phyloP scores from a whole-genome alignment of 257 asterid species.

The Solanum corneliomulleri region DNA sequence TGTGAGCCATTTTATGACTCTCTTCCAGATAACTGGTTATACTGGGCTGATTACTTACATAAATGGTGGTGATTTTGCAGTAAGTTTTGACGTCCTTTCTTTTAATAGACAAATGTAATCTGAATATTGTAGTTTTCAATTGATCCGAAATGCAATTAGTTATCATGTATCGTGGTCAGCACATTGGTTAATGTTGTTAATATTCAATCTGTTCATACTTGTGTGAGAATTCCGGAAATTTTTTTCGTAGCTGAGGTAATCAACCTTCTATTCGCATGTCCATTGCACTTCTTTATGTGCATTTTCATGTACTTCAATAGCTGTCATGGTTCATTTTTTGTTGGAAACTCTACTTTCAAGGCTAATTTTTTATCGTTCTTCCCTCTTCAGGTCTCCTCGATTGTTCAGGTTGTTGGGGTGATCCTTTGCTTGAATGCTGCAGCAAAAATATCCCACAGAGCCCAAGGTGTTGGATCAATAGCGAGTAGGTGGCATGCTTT shows the following conservation, averaged over 20 bases:
- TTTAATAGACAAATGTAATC: background rate
- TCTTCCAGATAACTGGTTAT: constrained; percentile 60
- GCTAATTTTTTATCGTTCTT: background rate
- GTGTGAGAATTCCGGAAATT: background rate
- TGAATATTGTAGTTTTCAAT: background rate
- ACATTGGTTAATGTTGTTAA: background rate
- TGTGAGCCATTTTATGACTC: constrained; percentile 53
- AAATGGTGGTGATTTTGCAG: constrained; percentile 88
- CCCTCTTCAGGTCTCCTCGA: constrained; percentile 39
- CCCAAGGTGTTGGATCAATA: constrained; percentile 57
- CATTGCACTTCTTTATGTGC: background rate
- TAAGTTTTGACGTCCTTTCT: constrained; percentile 29
- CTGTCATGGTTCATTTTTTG: background rate
- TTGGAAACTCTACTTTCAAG: background rate
- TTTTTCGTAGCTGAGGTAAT: background rate
- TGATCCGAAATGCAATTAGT: background rate
- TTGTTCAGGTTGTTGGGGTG: constrained; percentile 61
- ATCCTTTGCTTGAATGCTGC: constrained; percentile 68
- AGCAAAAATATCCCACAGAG: constrained; percentile 74
- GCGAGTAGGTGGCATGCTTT: constrained; percentile 76
- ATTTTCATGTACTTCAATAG: background rate
- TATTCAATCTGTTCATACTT: background rate
- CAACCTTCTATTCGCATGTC: background rate
- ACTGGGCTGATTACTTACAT: constrained; percentile 45
- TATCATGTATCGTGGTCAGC: background rate